These are phyloP conservation scores for Puccinia novopanici DNA, from an alignment of 1,284 basidiomycete species.

Conservation along the genomic window DNA sequence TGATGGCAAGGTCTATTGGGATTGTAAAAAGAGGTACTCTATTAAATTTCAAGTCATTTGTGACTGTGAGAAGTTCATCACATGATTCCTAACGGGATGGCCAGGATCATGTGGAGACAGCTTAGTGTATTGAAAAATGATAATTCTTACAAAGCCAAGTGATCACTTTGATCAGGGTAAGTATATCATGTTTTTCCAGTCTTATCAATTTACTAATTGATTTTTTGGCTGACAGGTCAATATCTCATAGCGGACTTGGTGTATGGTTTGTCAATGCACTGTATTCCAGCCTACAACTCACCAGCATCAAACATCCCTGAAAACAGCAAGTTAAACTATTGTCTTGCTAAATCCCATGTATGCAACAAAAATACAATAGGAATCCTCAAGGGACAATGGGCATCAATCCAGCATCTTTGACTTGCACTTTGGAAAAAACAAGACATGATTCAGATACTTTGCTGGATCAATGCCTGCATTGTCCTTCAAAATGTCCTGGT, in stretches of 20 bases:
- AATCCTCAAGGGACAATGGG: constrained; percentile 28
- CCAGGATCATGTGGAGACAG: constrained; percentile 34
- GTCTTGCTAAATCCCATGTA: constrained; percentile 6
- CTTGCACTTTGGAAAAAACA: too few species aligned
- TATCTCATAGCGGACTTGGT: constrained; percentile 27
- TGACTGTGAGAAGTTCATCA: too few species aligned
- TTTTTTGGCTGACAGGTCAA: not conserved
- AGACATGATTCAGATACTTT: too few species aligned
- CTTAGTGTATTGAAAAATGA: constrained; percentile 1
- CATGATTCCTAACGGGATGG: constrained; percentile 26
- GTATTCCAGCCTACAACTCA: constrained; percentile 22
- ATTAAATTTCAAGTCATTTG: too few species aligned
- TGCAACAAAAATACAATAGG: constrained; percentile 26
- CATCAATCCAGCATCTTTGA: too few species aligned
- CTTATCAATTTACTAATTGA: not conserved
- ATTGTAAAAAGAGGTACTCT: too few species aligned
- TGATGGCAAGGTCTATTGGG: too few species aligned
- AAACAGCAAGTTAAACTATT: constrained; percentile 29
- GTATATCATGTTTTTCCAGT: too few species aligned
- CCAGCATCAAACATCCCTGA: not conserved
- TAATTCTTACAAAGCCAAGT: not conserved
- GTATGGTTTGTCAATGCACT: not conserved
- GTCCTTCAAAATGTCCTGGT: too few species aligned
- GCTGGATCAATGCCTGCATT: too few species aligned
- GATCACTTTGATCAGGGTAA: not conserved